Evolutionary conservation across 768 basidiomycete genomes (phyloP), one percentile per base, ranked within the genome.

Genomic region (Grammothele lineata): DNA sequence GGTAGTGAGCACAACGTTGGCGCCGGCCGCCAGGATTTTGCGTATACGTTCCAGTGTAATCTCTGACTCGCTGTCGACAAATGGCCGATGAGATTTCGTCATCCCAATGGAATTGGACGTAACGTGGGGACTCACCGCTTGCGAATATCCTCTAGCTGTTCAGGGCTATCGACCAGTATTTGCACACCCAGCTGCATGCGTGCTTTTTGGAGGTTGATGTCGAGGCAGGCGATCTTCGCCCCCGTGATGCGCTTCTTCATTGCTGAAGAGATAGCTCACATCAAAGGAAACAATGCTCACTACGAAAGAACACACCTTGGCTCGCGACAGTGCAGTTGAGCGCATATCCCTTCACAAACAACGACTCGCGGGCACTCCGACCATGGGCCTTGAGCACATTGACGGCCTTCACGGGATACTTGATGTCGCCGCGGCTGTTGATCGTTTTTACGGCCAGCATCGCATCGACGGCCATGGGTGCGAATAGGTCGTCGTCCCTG

Each of bases 371-470:
- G 19, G 96, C 91, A 64, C 92, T 94, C 69, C 82, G 84, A 44
- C 96, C 96, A 58, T 99, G 96, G 2, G 96, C 96, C 69, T 99
- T 99, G 57, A 99, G 75, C 23, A 98, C 82, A 62, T 99, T 99
- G 54, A 99, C 96, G 4, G 96, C 96, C 69, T 99, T 98, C 51
- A 99, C 96, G 5, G 96, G 96, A 69, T 98, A 99, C 68, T 97
- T 98, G 62, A 88, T 85, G 64, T 99, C 96, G 24, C 96, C 96
- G 43, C 92, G 81, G 54, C 84, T 70, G 65, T 98, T 98, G 59
- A 91, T 82, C 5, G 92, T 93, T 72, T 85, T 93, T 45, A 99
- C 96, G 3, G 96, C 87, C 37, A 93, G 79, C 92, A 99, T 98
- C 23, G 96, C 96, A 56, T 98, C 94, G 12, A 99, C 96, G 41